phyloP scores from a whole-genome alignment of 2,329 filamentous ascomycete species.

The Blastomyces percursus region DNA sequence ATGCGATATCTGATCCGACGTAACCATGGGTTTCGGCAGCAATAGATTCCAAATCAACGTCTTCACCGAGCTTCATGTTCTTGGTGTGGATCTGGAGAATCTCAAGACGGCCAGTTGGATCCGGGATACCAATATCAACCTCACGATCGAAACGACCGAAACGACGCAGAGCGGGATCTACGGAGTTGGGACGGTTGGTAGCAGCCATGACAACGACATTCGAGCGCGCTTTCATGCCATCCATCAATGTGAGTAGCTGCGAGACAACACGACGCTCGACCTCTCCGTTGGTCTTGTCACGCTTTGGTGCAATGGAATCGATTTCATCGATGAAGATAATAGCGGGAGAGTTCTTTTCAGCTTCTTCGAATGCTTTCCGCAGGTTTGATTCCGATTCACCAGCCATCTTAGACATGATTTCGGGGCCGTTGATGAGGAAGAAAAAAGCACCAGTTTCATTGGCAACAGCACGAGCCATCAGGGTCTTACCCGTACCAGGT shows the following conservation, averaged over 20 bases:
- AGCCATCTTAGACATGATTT: conserved; percentile 99
- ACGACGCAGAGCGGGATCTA: conserved; percentile 92
- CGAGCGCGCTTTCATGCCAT: conserved; percentile 98
- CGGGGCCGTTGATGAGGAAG: conserved; percentile 97
- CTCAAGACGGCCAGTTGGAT: conserved; percentile 95
- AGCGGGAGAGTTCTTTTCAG: conserved; percentile 97
- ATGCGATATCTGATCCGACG: conserved; percentile 95
- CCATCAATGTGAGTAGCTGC: conserved; percentile 93
- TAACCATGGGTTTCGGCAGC: conserved; percentile 98
- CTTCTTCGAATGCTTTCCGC: conserved; percentile 98
- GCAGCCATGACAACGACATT: conserved; percentile 99
- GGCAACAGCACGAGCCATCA: conserved; percentile 97
- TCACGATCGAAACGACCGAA: conserved; percentile 99
- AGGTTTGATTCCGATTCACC: conserved; percentile 98
- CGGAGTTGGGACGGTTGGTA: conserved; percentile 97
- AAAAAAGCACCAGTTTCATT: conserved; percentile 99
- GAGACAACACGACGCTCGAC: conserved; percentile 98
- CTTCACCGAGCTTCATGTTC: conserved; percentile 99
- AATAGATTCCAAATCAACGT: conserved; percentile 94
- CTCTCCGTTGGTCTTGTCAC: conserved; percentile 99
- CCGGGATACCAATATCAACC: conserved; percentile 95
- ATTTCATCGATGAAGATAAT: conserved; percentile 99
- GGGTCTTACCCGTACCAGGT: conserved; percentile 97
- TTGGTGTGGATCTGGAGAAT: conserved; percentile 99
- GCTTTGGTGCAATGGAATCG: conserved; percentile 97